Percentiles rank a stretch among this genome's conserved stretches.
phyloP scores from a whole-genome alignment of 2,329 filamentous ascomycete species.

The Ceratocystis ficicola region DNA sequence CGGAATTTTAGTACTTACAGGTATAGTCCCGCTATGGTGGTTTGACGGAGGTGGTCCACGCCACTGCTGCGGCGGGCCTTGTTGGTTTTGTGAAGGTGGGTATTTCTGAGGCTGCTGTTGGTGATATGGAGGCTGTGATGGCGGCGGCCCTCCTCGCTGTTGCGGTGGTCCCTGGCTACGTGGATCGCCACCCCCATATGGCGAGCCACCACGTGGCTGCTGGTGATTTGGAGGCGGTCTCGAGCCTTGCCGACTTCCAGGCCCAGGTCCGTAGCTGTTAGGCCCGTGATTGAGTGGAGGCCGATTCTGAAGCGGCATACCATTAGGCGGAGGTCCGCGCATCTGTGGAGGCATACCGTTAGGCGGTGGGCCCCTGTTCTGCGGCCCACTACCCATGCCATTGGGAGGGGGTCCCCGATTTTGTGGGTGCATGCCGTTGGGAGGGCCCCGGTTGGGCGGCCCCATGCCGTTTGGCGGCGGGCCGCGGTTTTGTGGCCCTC shows the following conservation, averaged over 20 bases:
- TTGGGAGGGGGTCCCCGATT: slow-evolving; percentile 2
- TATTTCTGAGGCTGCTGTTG: slow-evolving; percentile 13
- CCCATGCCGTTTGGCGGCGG: neutral
- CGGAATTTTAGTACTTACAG: slow-evolving; percentile 9
- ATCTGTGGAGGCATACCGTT: slow-evolving; percentile 18
- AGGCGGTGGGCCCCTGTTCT: slow-evolving; percentile 9
- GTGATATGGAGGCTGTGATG: neutral
- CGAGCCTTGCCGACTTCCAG: slow-evolving; percentile 5
- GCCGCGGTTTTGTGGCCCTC: neutral
- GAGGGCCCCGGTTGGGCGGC: slow-evolving; percentile 11
- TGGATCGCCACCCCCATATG: slow-evolving; percentile 14
- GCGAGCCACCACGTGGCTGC: slow-evolving; percentile 12
- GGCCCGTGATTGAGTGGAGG: slow-evolving; percentile 12
- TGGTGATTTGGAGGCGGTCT: slow-evolving; percentile 16
- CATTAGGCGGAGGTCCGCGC: slow-evolving; percentile 14
- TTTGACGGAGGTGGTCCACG: slow-evolving; percentile 15
- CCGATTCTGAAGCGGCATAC: slow-evolving; percentile 10
- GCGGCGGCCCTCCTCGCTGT: neutral
- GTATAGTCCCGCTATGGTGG: slow-evolving; percentile 13
- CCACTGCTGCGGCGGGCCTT: slow-evolving; percentile 17
- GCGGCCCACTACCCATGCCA: slow-evolving; percentile 10
- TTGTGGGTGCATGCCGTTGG: slow-evolving; percentile 1
- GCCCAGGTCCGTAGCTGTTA: slow-evolving; percentile 16
- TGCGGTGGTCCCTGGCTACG: slow-evolving; percentile 1
- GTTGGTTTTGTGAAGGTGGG: slow-evolving; percentile 11